A percentile compares a stretch with the other conserved stretches of the same genome.
Conservation (phyloP, 371 early-diverging fungal species). For the Dinochytrium kinnereticum region DNA sequence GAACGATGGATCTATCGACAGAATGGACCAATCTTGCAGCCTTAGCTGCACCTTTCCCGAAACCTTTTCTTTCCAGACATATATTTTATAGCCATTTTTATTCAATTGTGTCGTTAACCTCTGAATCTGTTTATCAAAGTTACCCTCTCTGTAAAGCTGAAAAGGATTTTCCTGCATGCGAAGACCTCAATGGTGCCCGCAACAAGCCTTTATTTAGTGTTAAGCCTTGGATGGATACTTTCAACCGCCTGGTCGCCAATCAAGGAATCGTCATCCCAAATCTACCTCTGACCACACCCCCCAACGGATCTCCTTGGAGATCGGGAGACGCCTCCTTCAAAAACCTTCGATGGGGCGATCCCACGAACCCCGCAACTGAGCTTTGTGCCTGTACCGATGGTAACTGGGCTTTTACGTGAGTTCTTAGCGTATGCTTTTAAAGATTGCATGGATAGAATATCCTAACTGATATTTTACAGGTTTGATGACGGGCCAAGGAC, state of each 20-base stretch:
- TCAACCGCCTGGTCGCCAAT: not conserved
- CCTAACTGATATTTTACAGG: slow-evolving; percentile 8
- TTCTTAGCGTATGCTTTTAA: not conserved
- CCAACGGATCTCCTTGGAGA: not conserved
- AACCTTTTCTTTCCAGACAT: too few relatives aligned
- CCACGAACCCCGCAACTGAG: slow-evolving; percentile 23
- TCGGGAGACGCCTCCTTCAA: not conserved
- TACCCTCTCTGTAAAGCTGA: not conserved
- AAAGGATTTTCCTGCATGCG: slow-evolving; percentile 1
- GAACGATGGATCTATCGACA: too few relatives aligned
- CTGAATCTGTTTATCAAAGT: too few relatives aligned
- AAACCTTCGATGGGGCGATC: slow-evolving; percentile 3
- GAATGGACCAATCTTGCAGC: too few relatives aligned
- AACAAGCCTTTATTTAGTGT: not conserved
- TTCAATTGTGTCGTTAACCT: too few relatives aligned
- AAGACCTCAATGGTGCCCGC: not conserved
- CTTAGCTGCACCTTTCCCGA: too few relatives aligned
- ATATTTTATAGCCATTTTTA: too few relatives aligned
- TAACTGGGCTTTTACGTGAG: slow-evolving; percentile 33
- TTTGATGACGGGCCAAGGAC: slow-evolving; percentile 71
- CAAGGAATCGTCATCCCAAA: not conserved
- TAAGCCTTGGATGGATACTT: slow-evolving; percentile 13
- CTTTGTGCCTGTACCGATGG: slow-evolving; percentile 22
- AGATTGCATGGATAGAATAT: not conserved
- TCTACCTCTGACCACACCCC: not conserved